Base-by-base conservation (phyloP, 2,329 filamentous ascomycete species). In the Paracoccidioides lutzii region DNA sequence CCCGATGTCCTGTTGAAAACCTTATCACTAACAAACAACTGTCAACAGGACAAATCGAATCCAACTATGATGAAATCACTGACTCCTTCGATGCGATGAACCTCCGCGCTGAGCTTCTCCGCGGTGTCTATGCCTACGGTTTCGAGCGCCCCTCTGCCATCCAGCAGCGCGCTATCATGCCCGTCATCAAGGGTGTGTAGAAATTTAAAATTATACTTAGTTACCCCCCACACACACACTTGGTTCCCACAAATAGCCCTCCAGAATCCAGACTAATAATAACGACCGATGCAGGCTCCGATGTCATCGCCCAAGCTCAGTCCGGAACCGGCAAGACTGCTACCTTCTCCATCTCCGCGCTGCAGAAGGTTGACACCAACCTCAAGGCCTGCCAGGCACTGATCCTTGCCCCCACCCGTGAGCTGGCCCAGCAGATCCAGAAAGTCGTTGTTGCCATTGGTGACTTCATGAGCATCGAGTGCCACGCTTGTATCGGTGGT, bases 121-220 rank as follows among this genome's bases (percentile, higher is more conserved):
- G 93, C 78, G 93, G 88, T 80, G 89, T 98, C 75, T 98, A 97
- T 77, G 93, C 93, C 74, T 98, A 98, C 76, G 93, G 93, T 87
- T 98, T 98, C 81, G 93, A 98, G 84, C 90, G 93, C 66, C 93
- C 93, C 62, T 98, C 93, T 78, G 91, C 93, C 75, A 98, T 98
- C 69, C 93, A 98, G 87, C 90, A 95, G 86, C 91, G 94, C 73
- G 93, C 93, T 68, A 98, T 98, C 77, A 95, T 97, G 87, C 94
- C 93, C 71, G 93, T 98, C 73, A 97, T 98, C 82, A 96, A 97
- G 84, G 90, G 88, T 93, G 79, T 74, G 85, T 70, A 58, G 45
- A 49, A 52, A 54, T 52, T 43, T 8, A 38, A 8, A 38, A 38
- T 12, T 8, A 7, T 12, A 38, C 7, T 38, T 43, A 55, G 53